These are phyloP conservation scores for Lasiodiplodia sp. DNA, from an alignment of 2,329 filamentous ascomycete species.

Conservation along the genomic window DNA sequence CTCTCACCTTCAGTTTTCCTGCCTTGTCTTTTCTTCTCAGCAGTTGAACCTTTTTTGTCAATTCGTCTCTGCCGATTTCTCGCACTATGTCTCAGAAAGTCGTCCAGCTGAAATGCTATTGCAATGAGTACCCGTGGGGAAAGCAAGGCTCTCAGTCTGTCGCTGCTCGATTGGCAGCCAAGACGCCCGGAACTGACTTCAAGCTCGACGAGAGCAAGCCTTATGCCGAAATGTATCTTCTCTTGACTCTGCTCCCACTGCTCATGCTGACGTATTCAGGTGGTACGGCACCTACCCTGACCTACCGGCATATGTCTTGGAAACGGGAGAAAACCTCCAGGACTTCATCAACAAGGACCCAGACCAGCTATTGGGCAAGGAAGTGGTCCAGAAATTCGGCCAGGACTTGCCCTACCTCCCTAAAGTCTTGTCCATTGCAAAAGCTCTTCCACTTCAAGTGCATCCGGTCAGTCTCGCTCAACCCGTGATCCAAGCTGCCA, in stretches of 20 bases:
- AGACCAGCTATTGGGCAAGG: slow-evolving; percentile 68
- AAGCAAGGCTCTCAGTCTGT: slow-evolving; percentile 71
- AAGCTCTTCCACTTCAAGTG: slow-evolving; percentile 77
- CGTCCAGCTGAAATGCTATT: slow-evolving; percentile 61
- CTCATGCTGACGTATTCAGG: slow-evolving; percentile 25
- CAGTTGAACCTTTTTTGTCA: slow-evolving; percentile 6
- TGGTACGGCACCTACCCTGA: slow-evolving; percentile 82
- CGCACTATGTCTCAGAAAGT: slow-evolving; percentile 57
- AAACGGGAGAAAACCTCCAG: slow-evolving; percentile 68
- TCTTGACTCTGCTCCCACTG: background rate
- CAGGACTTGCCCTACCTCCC: slow-evolving; percentile 74
- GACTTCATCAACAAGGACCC: slow-evolving; percentile 69
- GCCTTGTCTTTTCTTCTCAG: slow-evolving; percentile 6
- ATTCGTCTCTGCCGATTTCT: background rate
- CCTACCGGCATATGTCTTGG: slow-evolving; percentile 65
- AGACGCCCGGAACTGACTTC: slow-evolving; percentile 69
- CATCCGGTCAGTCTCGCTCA: slow-evolving; percentile 59
- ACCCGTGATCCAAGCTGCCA: background rate
- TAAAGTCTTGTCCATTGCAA: slow-evolving; percentile 78
- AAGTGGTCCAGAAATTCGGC: slow-evolving; percentile 67
- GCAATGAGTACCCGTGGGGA: slow-evolving; percentile 74
- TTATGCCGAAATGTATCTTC: slow-evolving; percentile 66
- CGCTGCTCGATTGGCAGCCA: slow-evolving; percentile 69
- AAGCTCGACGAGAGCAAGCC: slow-evolving; percentile 68
- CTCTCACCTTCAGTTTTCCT: slow-evolving; percentile 18